These are phyloP conservation scores for Angophora floribunda DNA, from an alignment of 345 rosid species.

Conservation along the genomic window DNA sequence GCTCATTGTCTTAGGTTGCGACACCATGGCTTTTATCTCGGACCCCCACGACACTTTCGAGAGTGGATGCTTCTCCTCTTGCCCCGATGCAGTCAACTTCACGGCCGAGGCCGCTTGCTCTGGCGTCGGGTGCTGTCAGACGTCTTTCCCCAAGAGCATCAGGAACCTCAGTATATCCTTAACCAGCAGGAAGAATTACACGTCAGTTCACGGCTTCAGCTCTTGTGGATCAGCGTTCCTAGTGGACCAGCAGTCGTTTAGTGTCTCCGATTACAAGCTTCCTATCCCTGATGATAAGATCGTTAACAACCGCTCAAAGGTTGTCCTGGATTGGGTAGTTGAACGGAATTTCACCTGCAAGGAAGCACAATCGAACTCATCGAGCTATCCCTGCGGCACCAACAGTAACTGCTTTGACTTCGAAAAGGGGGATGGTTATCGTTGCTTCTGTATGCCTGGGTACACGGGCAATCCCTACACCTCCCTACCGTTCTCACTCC, in stretches of 20 bases:
- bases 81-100: background rate
- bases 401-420: background rate
- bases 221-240: background rate
- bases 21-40: rapidly evolving
- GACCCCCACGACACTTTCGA: rapidly evolving
- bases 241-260: background rate
- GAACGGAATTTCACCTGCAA: background rate
- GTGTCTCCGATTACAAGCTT: background rate
- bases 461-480: background rate
- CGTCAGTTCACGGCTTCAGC: rapidly evolving
- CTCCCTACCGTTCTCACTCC: background rate
- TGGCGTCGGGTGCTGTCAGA: background rate
- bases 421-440: rapidly evolving
- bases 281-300: background rate
- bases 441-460: background rate
- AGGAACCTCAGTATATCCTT: rapidly evolving
- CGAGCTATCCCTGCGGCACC: background rate
- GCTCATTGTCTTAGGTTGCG: background rate
- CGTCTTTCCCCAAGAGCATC: background rate
- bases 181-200: rapidly evolving
- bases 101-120: background rate
- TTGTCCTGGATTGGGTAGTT: background rate
- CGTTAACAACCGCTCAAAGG: rapidly evolving
- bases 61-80: background rate
- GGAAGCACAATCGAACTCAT: rapidly evolving